Conservation (phyloP, 2,329 filamentous ascomycete genomes). For the Venturia nashicola region DNA sequence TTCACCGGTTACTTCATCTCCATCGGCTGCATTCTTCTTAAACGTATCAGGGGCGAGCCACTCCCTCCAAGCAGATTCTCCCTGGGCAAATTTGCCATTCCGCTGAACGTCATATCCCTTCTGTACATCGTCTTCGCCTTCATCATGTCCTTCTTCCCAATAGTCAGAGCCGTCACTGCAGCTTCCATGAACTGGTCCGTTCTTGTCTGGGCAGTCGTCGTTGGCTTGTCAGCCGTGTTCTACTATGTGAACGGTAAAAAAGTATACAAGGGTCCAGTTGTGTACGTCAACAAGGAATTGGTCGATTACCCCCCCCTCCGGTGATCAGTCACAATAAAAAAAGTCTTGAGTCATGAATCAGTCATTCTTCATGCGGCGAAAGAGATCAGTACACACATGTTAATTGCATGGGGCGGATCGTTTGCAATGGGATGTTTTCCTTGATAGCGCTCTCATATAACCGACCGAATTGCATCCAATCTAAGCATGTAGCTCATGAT, state of each 20-base stretch:
- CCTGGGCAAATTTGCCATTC: constrained; percentile 26
- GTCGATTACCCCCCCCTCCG: too few relatives aligned
- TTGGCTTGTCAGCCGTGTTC: constrained; percentile 26
- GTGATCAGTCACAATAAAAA: background rate
- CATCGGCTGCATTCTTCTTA: constrained; percentile 29
- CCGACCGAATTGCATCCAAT: too few relatives aligned
- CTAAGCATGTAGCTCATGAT: too few relatives aligned
- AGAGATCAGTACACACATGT: too few relatives aligned
- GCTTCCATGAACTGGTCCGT: constrained; percentile 37
- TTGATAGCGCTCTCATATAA: too few relatives aligned
- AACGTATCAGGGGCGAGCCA: constrained; percentile 24
- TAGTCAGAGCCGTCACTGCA: constrained; percentile 14
- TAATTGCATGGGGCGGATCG: too few relatives aligned
- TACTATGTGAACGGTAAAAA: constrained; percentile 31
- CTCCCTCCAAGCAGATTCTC: constrained; percentile 27
- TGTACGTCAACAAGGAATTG: constrained; percentile 11
- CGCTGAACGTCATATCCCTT: constrained; percentile 25
- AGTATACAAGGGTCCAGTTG: constrained; percentile 24
- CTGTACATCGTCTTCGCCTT: constrained; percentile 18
- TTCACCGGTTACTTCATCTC: constrained; percentile 30
- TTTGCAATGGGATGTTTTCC: too few relatives aligned
- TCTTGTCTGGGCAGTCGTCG: constrained; percentile 31
- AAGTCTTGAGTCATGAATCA: too few relatives aligned
- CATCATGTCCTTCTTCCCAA: constrained; percentile 9
- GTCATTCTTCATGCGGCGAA: background rate